Evolutionary conservation across 345 rosid species (phyloP), one percentile per base, ranked within the genome.

Genomic region (Lagerstroemia speciosa): DNA sequence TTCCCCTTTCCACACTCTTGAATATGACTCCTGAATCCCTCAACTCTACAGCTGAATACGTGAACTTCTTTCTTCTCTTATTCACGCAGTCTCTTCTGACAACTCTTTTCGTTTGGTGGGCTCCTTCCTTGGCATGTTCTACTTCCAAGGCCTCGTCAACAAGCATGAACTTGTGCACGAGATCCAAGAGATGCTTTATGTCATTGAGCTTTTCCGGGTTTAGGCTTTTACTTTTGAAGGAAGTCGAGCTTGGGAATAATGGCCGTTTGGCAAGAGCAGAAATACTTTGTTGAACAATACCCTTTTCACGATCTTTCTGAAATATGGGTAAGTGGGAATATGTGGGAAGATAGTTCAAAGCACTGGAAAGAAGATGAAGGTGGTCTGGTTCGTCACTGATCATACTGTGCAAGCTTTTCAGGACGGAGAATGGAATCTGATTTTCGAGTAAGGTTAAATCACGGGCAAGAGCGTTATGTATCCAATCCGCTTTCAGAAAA

Each of bases 351-450:
- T 14, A 29, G 31, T 40, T 3, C 27, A 31, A 1, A 7, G 69
- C 71, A 12, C 19, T 33, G 26, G 8, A 34, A 1, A 53, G 14
- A 26, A 69, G 48, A 17, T 63, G 20, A 22, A 20, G 31, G 2
- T 22, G 29, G 30, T 33, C n/a, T 19, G 17, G 0, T 8, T 19
- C 38, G 22, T 68, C 64, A 7, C 0, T 26, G 20, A 64, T 58
- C 71, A 69, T 24, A 19, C 61, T 3, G 30, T 27, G 64, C 58
- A 72, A 43, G 22, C 53, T 0, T 17, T 3, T 6, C 14, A 77
- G 71, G 55, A 77, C 66, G 26, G 69, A 66, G 33, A 73, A 77
- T 3, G 77, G 80, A 48, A 72, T 70, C 34, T 76, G 76, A 55
- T 68, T 68, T 27, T 68, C 71, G 10, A 68, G 64, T 15, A 68